Conservation (phyloP, 352 stramenopile genomes). For the Blastocystis sp. region DNA sequence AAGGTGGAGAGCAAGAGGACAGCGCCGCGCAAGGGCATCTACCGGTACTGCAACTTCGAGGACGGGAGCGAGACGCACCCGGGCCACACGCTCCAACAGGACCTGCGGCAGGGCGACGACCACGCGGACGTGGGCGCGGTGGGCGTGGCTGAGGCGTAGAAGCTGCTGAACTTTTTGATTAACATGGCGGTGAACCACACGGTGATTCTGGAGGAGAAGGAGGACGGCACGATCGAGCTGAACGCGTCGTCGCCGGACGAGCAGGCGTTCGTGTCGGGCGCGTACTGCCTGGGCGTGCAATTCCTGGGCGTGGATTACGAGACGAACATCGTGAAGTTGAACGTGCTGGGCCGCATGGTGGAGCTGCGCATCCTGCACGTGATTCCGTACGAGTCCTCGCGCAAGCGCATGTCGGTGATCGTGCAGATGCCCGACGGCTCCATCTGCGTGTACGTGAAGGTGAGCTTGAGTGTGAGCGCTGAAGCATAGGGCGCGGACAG, state of each 20-base stretch:
- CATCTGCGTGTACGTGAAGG: constrained; percentile 71
- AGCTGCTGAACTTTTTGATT: constrained; percentile 76
- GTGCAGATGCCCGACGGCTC: constrained; percentile 75
- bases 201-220: constrained; percentile 89
- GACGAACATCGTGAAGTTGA: constrained; percentile 71
- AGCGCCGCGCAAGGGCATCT: constrained; percentile 3
- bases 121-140: constrained; percentile 76
- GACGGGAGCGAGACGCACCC: constrained; percentile 72
- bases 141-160: neutral
- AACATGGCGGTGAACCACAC: constrained; percentile 87
- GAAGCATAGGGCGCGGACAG: constrained; percentile 78
- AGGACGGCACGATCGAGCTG: constrained; percentile 80
- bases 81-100: constrained; percentile 75
- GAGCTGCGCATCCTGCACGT: constrained; percentile 79
- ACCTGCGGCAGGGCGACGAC: constrained; percentile 75
- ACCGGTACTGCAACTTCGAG: constrained; percentile 30
- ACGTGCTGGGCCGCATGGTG: constrained; percentile 10
- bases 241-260: constrained; percentile 86
- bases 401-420: constrained; percentile 87
- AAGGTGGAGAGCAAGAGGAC: constrained; percentile 3
- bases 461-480: no score
- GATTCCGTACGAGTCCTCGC: constrained; percentile 85
- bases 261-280: constrained; percentile 85
- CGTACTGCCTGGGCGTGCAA: constrained; percentile 79
- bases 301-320: constrained; percentile 76